Percentiles rank a stretch among this genome's conserved stretches.
Evolutionary conservation across 2,329 filamentous ascomycete species (phyloP).

Genomic region (Phyllosticta citribraziliensis): DNA sequence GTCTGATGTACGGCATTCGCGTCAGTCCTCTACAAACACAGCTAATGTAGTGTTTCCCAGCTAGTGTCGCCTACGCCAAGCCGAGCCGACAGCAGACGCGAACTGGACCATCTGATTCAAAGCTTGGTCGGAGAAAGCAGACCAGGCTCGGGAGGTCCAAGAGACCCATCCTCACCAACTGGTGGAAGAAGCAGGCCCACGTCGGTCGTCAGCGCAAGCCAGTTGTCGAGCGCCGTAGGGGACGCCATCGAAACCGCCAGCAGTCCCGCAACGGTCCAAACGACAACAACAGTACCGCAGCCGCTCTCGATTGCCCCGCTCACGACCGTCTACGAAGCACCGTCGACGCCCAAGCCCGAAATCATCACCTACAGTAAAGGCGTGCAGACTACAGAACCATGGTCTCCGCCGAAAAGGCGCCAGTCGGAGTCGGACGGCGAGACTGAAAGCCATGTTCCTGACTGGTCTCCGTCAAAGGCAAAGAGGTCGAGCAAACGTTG

Average conservation of each 20-base stretch:
- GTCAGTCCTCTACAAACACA: conserved; percentile 6
- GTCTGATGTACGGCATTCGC: conserved; percentile 53
- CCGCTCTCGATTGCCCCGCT: conserved; percentile 64
- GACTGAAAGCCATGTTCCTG: conserved; percentile 19
- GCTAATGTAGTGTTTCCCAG: conserved; percentile 32
- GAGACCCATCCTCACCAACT: conserved; percentile 31
- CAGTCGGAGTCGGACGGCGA: conserved; percentile 53
- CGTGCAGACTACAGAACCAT: conserved; percentile 79
- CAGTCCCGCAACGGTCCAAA: conserved; percentile 29
- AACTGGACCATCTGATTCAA: conserved; percentile 77
- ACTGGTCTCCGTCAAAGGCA: conserved; percentile 42
- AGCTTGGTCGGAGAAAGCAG: conserved; percentile 72
- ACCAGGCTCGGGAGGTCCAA: conserved; percentile 56
- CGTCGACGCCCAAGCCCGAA: conserved; percentile 62
- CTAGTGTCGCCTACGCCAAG: conserved; percentile 61
- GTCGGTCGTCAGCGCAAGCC: conserved; percentile 73
- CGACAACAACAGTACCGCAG: conserved; percentile 48
- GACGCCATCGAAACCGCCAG: conserved; percentile 40
- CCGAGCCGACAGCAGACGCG: conserved; percentile 60
- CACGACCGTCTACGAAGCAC: conserved; percentile 70
- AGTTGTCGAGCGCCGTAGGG: conserved; percentile 52
- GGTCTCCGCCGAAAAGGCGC: conserved; percentile 46
- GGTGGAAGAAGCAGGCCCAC: conserved; percentile 61
- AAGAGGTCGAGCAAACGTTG: conserved; percentile 57
- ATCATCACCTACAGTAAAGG: conserved; percentile 95